Conservation (phyloP, 441 rosid species). For the Euphorbia schlechtendalii region DNA sequence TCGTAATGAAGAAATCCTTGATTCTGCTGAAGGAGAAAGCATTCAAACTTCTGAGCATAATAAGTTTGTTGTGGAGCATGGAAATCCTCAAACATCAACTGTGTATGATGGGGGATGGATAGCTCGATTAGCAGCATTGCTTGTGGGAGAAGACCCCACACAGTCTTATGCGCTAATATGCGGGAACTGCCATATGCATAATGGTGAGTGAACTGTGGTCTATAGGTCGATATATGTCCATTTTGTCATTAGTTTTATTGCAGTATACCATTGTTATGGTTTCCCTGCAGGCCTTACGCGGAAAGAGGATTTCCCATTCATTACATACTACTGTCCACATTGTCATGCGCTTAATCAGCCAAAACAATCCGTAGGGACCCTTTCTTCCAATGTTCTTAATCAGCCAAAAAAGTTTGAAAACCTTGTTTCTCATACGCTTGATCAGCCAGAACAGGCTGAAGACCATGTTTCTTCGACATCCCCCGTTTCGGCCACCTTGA, state of each 20-base stretch:
- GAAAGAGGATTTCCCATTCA: conserved; percentile 73
- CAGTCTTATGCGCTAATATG: conserved; percentile 91
- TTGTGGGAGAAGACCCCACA: conserved; percentile 89
- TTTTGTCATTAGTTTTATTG: background rate
- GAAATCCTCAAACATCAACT: conserved; percentile 42
- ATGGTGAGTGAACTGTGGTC: conserved; percentile 42
- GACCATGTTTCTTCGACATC: conserved; percentile 28
- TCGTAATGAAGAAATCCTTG: conserved; percentile 35
- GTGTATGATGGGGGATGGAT: conserved; percentile 71
- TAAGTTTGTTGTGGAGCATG: conserved; percentile 56
- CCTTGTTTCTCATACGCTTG: no score
- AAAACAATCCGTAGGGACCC: conserved; percentile 21
- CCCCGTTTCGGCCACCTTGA: conserved; percentile 20
- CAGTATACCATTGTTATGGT: background rate
- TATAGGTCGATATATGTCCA: background rate
- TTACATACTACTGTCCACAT: conserved; percentile 88
- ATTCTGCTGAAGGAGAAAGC: conserved; percentile 30
- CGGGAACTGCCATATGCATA: conserved; percentile 88
- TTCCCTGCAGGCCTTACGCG: conserved; percentile 58
- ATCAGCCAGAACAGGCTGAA: conserved; percentile 11
- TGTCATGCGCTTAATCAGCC: conserved; percentile 69
- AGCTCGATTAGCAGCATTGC: conserved; percentile 78
- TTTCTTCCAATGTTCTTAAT: no score
- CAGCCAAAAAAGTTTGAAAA: no score
- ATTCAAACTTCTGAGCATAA: conserved; percentile 37